Conservation (phyloP, 1,284 basidiomycete species). For the Ceratobasidium papillatum region DNA sequence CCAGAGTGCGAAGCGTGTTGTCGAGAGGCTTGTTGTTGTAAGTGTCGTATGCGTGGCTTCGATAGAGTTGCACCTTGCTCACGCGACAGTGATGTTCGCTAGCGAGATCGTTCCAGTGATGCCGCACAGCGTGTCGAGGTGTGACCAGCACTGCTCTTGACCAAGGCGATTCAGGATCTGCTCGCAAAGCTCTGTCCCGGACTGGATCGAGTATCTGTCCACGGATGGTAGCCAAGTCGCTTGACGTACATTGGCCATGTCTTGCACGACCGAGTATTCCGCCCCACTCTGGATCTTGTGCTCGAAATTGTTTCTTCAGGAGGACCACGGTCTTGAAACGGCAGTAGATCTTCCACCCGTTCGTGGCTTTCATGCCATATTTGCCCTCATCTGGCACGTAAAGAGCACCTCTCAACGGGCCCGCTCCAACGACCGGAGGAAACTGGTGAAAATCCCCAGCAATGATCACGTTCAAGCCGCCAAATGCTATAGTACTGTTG, state of each 20-base stretch:
- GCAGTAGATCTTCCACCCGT: background rate
- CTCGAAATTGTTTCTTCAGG: slow-evolving; percentile 53
- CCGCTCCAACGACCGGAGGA: slow-evolving; percentile 33
- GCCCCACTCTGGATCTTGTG: slow-evolving; percentile 52
- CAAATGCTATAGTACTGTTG: slow-evolving; percentile 29
- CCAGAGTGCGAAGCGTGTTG: background rate
- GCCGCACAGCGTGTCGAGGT: slow-evolving; percentile 52
- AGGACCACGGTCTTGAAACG: slow-evolving; percentile 51
- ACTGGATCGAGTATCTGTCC: slow-evolving; percentile 46
- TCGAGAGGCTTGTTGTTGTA: background rate
- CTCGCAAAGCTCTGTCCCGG: no score
- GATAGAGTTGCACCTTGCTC: slow-evolving; percentile 24
- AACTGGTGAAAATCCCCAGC: slow-evolving; percentile 45
- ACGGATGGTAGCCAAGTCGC: slow-evolving; percentile 50
- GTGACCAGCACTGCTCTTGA: slow-evolving; percentile 50
- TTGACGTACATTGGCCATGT: slow-evolving; percentile 47
- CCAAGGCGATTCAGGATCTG: slow-evolving; percentile 46
- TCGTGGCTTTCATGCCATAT: background rate
- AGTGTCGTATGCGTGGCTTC: background rate
- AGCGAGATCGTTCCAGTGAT: slow-evolving; percentile 51
- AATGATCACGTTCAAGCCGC: slow-evolving; percentile 45
- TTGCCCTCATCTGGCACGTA: background rate
- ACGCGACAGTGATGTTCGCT: slow-evolving; percentile 45
- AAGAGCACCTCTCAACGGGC: background rate
- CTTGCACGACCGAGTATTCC: slow-evolving; percentile 52